Base-by-base conservation (phyloP, 225 moss, liverwort and hornwort genomes). In the Marchantia polymorpha region DNA sequence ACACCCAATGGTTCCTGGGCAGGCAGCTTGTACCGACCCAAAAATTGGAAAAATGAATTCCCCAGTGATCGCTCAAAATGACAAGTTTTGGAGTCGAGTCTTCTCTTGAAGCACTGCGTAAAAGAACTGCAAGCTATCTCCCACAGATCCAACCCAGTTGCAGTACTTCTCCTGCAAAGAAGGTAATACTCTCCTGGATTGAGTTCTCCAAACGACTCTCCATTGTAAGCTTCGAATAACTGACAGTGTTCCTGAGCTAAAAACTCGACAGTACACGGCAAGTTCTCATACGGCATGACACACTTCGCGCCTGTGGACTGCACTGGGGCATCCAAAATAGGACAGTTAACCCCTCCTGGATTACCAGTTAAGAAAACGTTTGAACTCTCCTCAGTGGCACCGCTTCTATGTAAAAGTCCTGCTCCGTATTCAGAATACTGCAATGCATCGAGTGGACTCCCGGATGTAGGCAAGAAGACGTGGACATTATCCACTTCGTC, bases 371-470 rank as follows among this genome's bases (percentile, higher is more conserved):
- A 16, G 71, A 89, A 93, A 64, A 87, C 79, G 82, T 82, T 91
- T 15, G 82, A 73, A 9, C 64, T 56, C n/a, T 81, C 83, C 27
- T 58, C 87, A 30, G 52, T 66, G 11, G 69, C 72, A 15, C 64
- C 85, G 48, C 74, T 89, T 80, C 85, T 85, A 48, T 82, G 83
- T 50, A 88, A 56, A 27, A 88, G 69, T 50, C 72, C 87, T 46
- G 87, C 87, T 79, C 87, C 87, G 55, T 88, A 88, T 70, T 88
- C 87, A 1, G 87, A 78, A 56, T 88, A 88, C 78, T 88, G 82
- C 64, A 88, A 80, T 64, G 87, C 87, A 69, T 88, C 80, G 69
- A 88, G 77, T 10, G 83, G 52, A 52, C 67, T 70, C 30, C 78
- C 80, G 7, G 47, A 77, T 19, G 52, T 51, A 70, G 68, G 73